Evolutionary conservation across 805 yeast species (phyloP), one percentile per base, ranked within the genome.

Genomic region (Kockiozyma suomiensis): DNA sequence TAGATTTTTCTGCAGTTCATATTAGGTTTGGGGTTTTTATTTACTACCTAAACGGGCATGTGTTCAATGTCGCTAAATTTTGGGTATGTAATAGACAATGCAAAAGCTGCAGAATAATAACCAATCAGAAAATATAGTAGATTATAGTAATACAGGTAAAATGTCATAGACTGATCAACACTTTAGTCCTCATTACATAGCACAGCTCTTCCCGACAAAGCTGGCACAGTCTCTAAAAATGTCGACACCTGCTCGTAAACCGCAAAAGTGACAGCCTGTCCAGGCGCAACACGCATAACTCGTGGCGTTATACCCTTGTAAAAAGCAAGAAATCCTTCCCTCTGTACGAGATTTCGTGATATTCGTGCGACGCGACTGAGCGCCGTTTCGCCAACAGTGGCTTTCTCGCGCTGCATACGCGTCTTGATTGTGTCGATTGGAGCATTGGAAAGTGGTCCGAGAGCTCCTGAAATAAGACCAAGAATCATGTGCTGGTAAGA

Each of bases 251-350:
- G 87, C 78, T 93, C 99, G 76, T 93, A 93, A 45, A 94, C 97
- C 4, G 98, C 94, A 78, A 93, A 93, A n/a, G 97, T 94, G 59
- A 93, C 98, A 56, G 98, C 97, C 78, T 93, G 99, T 62, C 99
- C 99, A 23, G 99, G 97, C 12, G 99, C 99, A 53, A 93, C 99
- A 78, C 99, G 87, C 96, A 93, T 92, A 68, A 93, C 93, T 79
- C 99, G 86, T 68, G 99, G 99, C 21, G 97, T 91, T 73, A 93
- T 93, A 78, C 99, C 99, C 73, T 92, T 90, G 80, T 93, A 93
- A 74, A 93, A 82, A 43, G 97, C 96, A 56, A 82, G 80, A 67
- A 85, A 78, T 68, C 99, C 99, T 77, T 91, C 97, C 78, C 90
- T 96, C 72, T 84, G 85, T 67, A 92, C 78, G 75, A 93, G 81